Evolutionary conservation across 2,329 filamentous ascomycete genomes (phyloP), one percentile per base, ranked within the genome.

Genomic region (Aureobasidium sp.): DNA sequence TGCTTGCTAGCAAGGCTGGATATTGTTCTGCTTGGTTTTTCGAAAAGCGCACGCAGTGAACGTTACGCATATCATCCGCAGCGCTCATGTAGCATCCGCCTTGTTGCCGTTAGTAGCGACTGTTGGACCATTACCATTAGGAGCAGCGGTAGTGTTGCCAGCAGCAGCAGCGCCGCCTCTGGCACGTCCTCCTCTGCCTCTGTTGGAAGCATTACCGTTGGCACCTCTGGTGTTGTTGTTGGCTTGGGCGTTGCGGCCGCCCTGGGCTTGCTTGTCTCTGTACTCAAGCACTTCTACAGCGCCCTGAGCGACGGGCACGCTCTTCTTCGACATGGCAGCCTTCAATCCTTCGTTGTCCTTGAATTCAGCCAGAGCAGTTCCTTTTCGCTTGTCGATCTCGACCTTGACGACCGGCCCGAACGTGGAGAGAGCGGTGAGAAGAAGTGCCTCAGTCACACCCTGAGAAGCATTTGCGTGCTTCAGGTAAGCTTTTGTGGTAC

Each of bases 311-410:
- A 97, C 87, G 27, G 87, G 78, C 34, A 97, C 82, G 0, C 90
- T 90, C 69, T 91, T 95, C 13, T 89, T 89, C 16, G 85, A 82
- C 70, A 96, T 86, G 5, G 93, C 93, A 69, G 89, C 91, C 68
- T 84, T 83, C 30, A 97, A 79, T 10, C 83, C 81, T 9, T 86
- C 85, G 0, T 87, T 81, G 27, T 91, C 86, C 10, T 83, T 82
- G 76, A 97, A 97, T 65, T 96, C 90, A 42, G 96, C 87, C 71
- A 97, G 96, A 2, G 91, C 93, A 69, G 96, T 96, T 0, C 91
- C 91, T 73, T 97, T 97, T 69, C 92, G 89, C 73, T 91, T 92
- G 72, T 97, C 93, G 59, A 97, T 93, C 68, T 97, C 93, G 21
- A 96, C 90, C 66, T 85, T 88, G 0, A 84, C 84, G 49, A 97